Evolutionary conservation across 805 yeast genomes (phyloP), one percentile per base, ranked within the genome.

Genomic region (Yamadazyma akitaensis): DNA sequence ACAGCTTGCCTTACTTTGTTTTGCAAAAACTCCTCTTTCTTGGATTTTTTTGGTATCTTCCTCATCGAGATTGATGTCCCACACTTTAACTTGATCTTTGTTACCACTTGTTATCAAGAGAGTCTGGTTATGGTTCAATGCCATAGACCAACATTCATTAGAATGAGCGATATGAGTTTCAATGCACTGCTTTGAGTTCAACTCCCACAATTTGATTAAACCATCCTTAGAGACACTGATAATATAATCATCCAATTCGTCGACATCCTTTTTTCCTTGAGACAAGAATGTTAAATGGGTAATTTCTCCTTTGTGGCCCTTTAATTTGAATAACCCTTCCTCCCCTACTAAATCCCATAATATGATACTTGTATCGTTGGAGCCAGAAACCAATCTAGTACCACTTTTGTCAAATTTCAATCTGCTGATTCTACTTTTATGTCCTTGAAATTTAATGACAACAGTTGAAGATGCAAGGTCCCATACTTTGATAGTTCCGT

Each of bases 331-430:
- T 30, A 92, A 67, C 11, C 99, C 99, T 24, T 79, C 82, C 71
- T 94, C 99, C 9, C 88, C 86, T 13, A 94, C 91, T 46, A 94
- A 77, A 69, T 94, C 99, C 99, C 99, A 94, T 54, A 90, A 75
- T 51, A 94, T 85, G 30, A 92, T 80, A 45, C 80, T 73, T 3
- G 97, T 78, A 64, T 94, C 99, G 41, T 79, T 78, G 0, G 96
- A 84, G 2, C 98, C 99, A 5, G 96, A 86, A 28, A 84, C 77
- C 14, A 94, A 70, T 51, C 94, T 73, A 0, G 98, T 90, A 39
- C 98, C 98, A 33, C 84, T 82, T 13, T 63, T 56, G 61, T 91
- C 97, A 58, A 92, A 94, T 43, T 67, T 62, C 38, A 94, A 70
- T 13, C 73, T 61, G 2, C 91, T 77, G n/a, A 94, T 72, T 2